A percentile compares a stretch with the other conserved stretches of the same genome.
phyloP scores from a whole-genome alignment of 1,139 yeast genomes.

The Neolecta irregularis region DNA sequence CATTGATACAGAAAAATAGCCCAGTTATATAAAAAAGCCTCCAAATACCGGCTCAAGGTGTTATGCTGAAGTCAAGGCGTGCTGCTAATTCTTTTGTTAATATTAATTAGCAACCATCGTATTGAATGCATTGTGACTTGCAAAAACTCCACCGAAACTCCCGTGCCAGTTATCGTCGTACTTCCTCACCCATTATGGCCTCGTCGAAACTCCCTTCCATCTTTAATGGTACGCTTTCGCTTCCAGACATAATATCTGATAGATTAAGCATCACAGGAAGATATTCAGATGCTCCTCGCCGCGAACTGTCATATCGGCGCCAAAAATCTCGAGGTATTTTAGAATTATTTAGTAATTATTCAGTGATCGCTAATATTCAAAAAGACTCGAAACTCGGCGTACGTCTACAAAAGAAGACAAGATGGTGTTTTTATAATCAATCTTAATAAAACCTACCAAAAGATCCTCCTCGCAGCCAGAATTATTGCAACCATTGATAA shows the following conservation, averaged over 20 bases:
- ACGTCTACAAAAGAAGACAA: constrained; percentile 98
- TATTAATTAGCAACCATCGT: too few relatives aligned
- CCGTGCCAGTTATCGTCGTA: too few relatives aligned
- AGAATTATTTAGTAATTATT: neutral
- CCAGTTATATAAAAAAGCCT: too few relatives aligned
- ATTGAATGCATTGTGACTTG: too few relatives aligned
- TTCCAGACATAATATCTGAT: constrained; percentile 28
- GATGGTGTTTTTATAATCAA: constrained; percentile 98
- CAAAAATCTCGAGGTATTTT: constrained; percentile 89
- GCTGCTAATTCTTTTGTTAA: too few relatives aligned
- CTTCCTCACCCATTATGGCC: too few relatives aligned
- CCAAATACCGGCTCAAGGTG: too few relatives aligned
- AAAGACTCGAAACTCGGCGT: constrained; percentile 96
- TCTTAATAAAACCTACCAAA: constrained; percentile 91
- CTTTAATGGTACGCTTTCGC: neutral
- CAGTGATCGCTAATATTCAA: neutral
- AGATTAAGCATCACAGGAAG: constrained; percentile 75
- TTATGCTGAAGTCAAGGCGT: too few relatives aligned
- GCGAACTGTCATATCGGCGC: constrained; percentile 99
- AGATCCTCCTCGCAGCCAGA: constrained; percentile 98
- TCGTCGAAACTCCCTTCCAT: too few relatives aligned
- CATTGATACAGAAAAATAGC: too few relatives aligned
- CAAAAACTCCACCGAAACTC: too few relatives aligned
- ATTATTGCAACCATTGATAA: constrained; percentile 98
- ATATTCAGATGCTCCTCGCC: constrained; percentile 98